A percentile compares a stretch with the other conserved stretches of the same genome.
phyloP scores from a whole-genome alignment of 306 rosid genomes.

The Rosa rugosa region DNA sequence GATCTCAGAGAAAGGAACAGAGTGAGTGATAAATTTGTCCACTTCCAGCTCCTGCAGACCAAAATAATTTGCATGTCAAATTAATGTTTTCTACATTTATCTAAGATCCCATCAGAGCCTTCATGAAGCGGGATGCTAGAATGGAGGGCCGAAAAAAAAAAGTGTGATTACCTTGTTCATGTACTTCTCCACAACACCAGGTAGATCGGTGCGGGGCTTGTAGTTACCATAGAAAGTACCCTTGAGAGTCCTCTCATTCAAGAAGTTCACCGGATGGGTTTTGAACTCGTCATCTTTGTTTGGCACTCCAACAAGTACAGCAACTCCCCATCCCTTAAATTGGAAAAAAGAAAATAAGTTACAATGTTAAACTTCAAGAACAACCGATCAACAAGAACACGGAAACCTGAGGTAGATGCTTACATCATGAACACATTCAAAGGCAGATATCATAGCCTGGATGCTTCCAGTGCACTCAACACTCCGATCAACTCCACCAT shows the following conservation, averaged over 20 bases:
- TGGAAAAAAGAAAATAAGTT: neutral
- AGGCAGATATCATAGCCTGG: conserved; percentile 91
- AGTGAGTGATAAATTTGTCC: conserved; percentile 79
- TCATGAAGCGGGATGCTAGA: neutral
- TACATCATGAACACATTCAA: conserved; percentile 95
- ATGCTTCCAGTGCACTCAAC: conserved; percentile 85
- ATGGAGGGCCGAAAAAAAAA: neutral
- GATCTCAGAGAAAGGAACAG: conserved; percentile 59
- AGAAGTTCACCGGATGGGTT: conserved; percentile 70
- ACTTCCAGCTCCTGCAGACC: conserved; percentile 63
- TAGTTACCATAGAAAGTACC: conserved; percentile 93
- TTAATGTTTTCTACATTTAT: neutral
- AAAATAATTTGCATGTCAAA: neutral
- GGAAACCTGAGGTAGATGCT: neutral
- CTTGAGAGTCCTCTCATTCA: conserved; percentile 84
- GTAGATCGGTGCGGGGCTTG: conserved; percentile 80
- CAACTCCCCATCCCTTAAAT: conserved; percentile 89
- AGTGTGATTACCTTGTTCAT: conserved; percentile 44
- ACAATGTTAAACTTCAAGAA: neutral
- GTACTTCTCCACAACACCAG: conserved; percentile 71
- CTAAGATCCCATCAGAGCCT: neutral
- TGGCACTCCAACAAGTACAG: conserved; percentile 92
- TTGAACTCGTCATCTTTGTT: conserved; percentile 78
- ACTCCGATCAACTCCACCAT: conserved; percentile 90
- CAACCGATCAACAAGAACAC: neutral